Evolutionary conservation across 768 basidiomycete species (phyloP), one percentile per base, ranked within the genome.

Genomic region (Candolleomyces efflorescens): DNA sequence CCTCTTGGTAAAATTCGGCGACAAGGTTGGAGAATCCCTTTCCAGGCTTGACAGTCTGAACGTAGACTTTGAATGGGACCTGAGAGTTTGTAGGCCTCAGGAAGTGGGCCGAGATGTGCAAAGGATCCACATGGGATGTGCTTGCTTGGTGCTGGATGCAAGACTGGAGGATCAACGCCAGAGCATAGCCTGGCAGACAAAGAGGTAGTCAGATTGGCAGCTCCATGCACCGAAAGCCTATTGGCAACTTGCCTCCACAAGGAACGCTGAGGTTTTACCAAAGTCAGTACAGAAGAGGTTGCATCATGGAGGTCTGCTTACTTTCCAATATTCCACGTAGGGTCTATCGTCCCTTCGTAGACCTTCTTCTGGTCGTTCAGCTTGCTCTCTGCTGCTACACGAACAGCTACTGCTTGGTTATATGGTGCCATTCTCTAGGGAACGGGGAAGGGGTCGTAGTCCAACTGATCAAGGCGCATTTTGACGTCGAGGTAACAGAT

Each of bases 81-180:
- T 69, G 72, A 4, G 72, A 56, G 7, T 68, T 67, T 0, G 82
- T 76, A 1, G 81, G 68, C 20, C 75, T 73, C 39, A 86, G 71
- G 64, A 77, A 89, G 62, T 87, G 82, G 3, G 82, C 82, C 15
- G 80, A 83, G 50, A 86, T 68, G 65, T 87, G 81, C 45, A 87
- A 71, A 17, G 82, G 82, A 61, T 88, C 85, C 17, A 63, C 68
- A 65, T 86, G 85, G 12, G 63, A 22, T 9, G 80, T 78, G 2
- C 65, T 58, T 0, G 74, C 69, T 66, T 87, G 86, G 56, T 80
- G 68, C 51, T 75, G 71, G 7, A 82, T 73, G 57, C 80, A 83
- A 18, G 85, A 78, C 38, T 86, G 75, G 0, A 88, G 58, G 18
- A 83, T 68, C 44, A 82, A 68, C 0, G 80, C 82, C 15, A 88